Conservation (phyloP, 2,329 filamentous ascomycete genomes). For the Ophiocordyceps unilateralis region DNA sequence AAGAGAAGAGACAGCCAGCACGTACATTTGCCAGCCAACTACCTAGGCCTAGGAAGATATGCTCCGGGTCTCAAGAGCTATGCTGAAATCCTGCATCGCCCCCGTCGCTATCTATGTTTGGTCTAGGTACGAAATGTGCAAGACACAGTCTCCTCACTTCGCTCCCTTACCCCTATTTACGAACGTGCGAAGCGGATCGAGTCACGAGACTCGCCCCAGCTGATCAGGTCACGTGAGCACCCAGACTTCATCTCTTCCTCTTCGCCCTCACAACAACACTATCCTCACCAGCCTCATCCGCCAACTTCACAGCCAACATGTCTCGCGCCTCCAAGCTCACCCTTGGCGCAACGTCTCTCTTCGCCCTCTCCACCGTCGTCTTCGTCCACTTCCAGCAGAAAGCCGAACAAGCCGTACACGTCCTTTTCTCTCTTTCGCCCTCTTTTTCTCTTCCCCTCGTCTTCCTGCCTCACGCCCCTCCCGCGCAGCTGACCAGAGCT, state of each 20-base stretch:
- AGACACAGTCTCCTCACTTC: too few species aligned
- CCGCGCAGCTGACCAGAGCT: not conserved
- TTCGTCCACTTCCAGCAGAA: conserved; percentile 85
- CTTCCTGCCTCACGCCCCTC: not conserved
- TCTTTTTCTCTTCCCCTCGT: not conserved
- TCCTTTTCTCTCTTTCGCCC: not conserved
- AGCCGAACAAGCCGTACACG: conserved; percentile 56
- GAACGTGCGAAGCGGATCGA: not conserved
- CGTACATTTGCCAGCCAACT: too few species aligned
- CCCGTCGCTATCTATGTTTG: too few species aligned
- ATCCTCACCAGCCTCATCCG: not conserved
- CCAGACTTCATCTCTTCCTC: not conserved
- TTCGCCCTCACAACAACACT: not conserved
- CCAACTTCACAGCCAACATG: conserved; percentile 34
- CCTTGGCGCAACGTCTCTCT: conserved; percentile 57
- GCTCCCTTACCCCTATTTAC: too few species aligned
- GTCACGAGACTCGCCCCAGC: not conserved
- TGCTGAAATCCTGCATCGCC: too few species aligned
- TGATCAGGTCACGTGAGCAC: not conserved
- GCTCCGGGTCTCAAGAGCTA: too few species aligned
- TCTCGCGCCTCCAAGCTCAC: conserved; percentile 82
- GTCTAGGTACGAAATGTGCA: too few species aligned
- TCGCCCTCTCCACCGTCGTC: conserved; percentile 58
- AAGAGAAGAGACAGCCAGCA: too few species aligned
- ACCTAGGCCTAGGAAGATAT: too few species aligned